Conservation (phyloP, 371 early-diverging fungal species). For the Mycotypha africana region DNA sequence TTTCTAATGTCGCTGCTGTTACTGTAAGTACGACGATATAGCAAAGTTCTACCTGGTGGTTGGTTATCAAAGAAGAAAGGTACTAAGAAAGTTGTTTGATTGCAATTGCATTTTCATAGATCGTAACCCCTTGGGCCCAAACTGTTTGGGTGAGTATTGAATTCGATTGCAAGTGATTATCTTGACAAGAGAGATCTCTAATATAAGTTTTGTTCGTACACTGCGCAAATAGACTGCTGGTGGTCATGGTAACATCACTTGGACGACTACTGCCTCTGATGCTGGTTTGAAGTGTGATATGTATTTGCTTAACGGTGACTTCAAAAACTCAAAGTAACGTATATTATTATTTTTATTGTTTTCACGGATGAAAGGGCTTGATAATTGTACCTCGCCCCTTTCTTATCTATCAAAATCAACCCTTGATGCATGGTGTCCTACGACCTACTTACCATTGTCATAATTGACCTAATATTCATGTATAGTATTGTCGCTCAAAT, state of each 20-base stretch:
- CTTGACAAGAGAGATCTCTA: no score
- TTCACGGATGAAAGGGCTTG: no score
- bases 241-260: constrained; percentile 38
- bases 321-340: constrained; percentile 35
- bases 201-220: background rate
- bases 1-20: constrained; percentile 19
- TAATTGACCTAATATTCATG: no score
- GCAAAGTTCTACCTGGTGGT: no score
- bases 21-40: constrained; percentile 20
- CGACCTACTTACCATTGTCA: no score
- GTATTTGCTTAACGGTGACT: constrained; percentile 37
- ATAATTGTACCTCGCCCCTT: no score
- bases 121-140: constrained; percentile 37
- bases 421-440: no score
- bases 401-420: background rate
- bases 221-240: constrained; percentile 23
- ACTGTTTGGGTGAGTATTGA: constrained; percentile 30
- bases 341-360: no score
- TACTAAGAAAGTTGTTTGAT: no score
- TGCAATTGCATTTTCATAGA: constrained; percentile 22
- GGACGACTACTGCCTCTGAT: constrained; percentile 28
- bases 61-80: no score
- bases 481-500: constrained; percentile 27
- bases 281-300: constrained; percentile 32
- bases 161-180: no score